phyloP scores from a whole-genome alignment of 805 yeast species.

The Pichia nanzhaoensis region DNA sequence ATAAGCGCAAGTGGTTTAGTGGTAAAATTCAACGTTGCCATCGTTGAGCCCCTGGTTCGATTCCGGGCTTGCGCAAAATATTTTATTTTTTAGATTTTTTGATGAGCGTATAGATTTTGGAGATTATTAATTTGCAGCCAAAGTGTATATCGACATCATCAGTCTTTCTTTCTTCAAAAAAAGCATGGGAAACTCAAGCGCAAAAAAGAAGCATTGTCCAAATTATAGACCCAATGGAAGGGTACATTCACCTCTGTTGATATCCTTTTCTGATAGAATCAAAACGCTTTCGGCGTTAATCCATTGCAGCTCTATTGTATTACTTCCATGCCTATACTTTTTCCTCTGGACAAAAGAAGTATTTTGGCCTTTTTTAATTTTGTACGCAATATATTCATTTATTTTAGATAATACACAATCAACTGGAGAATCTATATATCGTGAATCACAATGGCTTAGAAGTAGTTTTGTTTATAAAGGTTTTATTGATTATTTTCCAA shows the following conservation, averaged over 20 bases:
- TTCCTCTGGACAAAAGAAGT: constrained; percentile 43
- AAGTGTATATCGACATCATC: too few species aligned
- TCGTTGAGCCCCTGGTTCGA: constrained; percentile 26
- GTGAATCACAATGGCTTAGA: constrained; percentile 54
- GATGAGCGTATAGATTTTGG: neutral
- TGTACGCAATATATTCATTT: constrained; percentile 58
- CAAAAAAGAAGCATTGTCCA: constrained; percentile 2
- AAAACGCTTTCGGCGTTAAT: constrained; percentile 65
- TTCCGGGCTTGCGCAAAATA: constrained; percentile 23
- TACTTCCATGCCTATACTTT: constrained; percentile 48
- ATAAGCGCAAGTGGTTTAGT: constrained; percentile 23
- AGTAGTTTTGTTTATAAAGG: constrained; percentile 56
- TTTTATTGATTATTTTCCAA: constrained; percentile 77
- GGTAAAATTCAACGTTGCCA: constrained; percentile 25
- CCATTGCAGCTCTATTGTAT: constrained; percentile 68
- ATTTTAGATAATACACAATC: constrained; percentile 59
- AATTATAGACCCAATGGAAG: constrained; percentile 11
- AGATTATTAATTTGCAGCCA: too few species aligned
- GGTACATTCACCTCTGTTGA: constrained; percentile 36
- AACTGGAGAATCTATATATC: constrained; percentile 58
- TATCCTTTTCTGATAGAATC: constrained; percentile 48
- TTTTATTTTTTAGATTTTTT: too few species aligned
- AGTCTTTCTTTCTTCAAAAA: too few species aligned
- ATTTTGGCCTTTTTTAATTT: constrained; percentile 56
- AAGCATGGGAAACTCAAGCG: too few species aligned